Base-by-base conservation (phyloP, 768 basidiomycete species). In the Arthromyces matolae region DNA sequence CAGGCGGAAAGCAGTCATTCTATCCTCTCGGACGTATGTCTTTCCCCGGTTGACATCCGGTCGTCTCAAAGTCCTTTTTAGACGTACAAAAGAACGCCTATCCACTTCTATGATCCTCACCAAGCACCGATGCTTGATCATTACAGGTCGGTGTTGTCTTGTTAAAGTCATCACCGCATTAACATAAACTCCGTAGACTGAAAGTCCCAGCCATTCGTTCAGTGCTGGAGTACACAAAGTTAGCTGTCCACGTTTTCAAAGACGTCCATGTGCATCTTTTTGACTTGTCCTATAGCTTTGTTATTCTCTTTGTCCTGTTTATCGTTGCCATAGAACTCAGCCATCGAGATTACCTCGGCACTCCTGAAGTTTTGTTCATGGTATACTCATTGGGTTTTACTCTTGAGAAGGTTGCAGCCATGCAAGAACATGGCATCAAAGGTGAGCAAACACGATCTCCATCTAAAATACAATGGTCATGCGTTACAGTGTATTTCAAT, bases 41-140 rank as follows among this genome's bases (percentile, higher is more conserved):
- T 16, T n/a, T 13, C 9, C 8, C 14, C 44, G 40, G n/a, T 36
- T 7, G 14, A 16, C 9, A 33, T 46, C 6, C 34, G 22, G n/a
- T 5, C 4, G 32, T 33, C 18, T 19, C 32, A 48, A 37, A 18
- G 45, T 39, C 33, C 19, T 32, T 16, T 20, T 14, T 49, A 94
- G 93, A 93, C 89, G 22, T 97, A 97, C 67, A 96, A 96, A 71
- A 79, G 85, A 39, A 89, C 80, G 20, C 92, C 94, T 9, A 79
- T 96, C 27, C 90, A 93, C 63, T 87, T 95, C 57, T 96, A 97
- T 64, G 92, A 97, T 61, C 93, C 93, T 3, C 86, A 93, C 60
- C 90, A 84, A 62, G 93, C 93, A 0, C 91, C 93, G 14, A 65
- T 96, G n/a, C 78, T 97, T 6, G 93, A 97, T 61, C 93, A 97